Percentiles rank a stretch among this genome's conserved stretches.
phyloP scores from a whole-genome alignment of 148 eudicot species.

The Oxyria digyna region DNA sequence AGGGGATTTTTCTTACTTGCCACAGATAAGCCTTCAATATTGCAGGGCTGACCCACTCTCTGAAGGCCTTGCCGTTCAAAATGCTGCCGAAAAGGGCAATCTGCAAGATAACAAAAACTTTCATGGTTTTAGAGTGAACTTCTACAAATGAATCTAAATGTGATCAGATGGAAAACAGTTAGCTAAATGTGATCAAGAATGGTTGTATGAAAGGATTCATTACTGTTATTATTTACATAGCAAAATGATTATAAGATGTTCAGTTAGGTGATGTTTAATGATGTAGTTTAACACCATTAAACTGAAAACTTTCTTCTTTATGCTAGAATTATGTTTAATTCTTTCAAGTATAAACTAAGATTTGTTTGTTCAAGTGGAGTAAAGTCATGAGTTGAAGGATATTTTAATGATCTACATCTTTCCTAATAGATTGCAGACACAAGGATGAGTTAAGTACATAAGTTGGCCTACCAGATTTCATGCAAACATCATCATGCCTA shows the following conservation, averaged over 20 bases:
- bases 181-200: not conserved
- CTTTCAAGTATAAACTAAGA: no score
- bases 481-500: not conserved
- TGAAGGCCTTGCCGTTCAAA: conserved; percentile 59
- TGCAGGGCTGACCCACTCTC: conserved; percentile 88
- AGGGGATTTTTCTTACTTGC: conserved; percentile 22
- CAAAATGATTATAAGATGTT: not conserved
- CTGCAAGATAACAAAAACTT: conserved; percentile 10
- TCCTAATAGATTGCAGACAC: not conserved
- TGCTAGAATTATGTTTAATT: not conserved
- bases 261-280: not conserved
- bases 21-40: conserved; percentile 70
- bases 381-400: not conserved
- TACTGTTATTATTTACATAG: not conserved
- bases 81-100: conserved; percentile 31
- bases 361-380: not conserved
- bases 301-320: not conserved
- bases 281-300: not conserved
- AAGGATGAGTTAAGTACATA: not conserved
- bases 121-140: conserved; percentile 14
- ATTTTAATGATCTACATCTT: not conserved
- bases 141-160: not conserved
- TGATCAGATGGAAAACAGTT: not conserved
- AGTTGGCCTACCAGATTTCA: not conserved
- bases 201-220: not conserved